These are phyloP conservation scores for Blastobotrys buckinghamii DNA, from an alignment of 1,139 yeast species.

Conservation along the genomic window DNA sequence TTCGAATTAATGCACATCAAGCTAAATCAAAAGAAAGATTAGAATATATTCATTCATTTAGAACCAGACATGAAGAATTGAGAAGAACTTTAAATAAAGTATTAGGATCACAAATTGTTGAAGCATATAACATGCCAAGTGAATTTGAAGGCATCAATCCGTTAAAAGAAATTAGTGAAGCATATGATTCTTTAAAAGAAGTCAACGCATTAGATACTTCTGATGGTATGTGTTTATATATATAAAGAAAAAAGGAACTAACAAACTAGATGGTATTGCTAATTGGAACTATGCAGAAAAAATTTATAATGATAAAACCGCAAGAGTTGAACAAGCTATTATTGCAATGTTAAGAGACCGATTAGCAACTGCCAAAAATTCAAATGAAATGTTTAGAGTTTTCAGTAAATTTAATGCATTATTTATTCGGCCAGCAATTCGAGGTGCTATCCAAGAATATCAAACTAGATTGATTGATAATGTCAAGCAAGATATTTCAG, in stretches of 20 bases:
- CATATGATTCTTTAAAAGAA: constrained; percentile 38
- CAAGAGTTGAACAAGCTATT: constrained; percentile 43
- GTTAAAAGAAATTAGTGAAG: constrained; percentile 36
- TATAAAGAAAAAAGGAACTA: constrained; percentile 8
- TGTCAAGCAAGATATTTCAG: constrained; percentile 42
- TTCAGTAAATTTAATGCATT: constrained; percentile 45
- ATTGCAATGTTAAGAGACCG: constrained; percentile 37
- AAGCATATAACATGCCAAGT: constrained; percentile 20
- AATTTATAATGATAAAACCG: constrained; percentile 39
- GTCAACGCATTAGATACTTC: constrained; percentile 39
- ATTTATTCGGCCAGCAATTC: constrained; percentile 45
- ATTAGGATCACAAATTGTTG: constrained; percentile 23
- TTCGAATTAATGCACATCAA: constrained; percentile 51
- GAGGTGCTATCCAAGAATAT: constrained; percentile 51
- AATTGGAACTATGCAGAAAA: constrained; percentile 40
- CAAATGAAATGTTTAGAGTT: constrained; percentile 47
- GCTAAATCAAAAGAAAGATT: constrained; percentile 43
- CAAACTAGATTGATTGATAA: constrained; percentile 44
- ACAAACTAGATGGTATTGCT: constrained; percentile 27
- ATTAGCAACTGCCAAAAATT: constrained; percentile 37
- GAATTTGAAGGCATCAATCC: constrained; percentile 29
- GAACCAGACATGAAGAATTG: constrained; percentile 52
- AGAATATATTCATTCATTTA: constrained; percentile 41
- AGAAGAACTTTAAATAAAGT: constrained; percentile 36
- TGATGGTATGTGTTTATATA: constrained; percentile 25